Conservation (phyloP, 768 basidiomycete genomes). For the Suillus weaverae region DNA sequence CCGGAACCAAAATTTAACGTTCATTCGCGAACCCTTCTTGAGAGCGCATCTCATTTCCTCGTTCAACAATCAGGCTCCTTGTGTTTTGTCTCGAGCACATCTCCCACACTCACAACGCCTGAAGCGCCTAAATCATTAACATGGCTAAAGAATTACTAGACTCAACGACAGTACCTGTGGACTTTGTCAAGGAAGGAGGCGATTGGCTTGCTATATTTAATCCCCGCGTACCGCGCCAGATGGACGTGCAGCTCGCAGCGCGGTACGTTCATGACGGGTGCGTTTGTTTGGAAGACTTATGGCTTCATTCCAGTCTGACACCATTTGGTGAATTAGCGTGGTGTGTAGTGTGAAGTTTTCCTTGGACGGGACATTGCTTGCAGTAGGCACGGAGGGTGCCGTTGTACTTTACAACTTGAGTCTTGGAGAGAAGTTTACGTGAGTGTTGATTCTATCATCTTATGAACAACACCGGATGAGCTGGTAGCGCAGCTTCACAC, state of each 20-base stretch:
- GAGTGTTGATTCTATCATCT: conserved; percentile 7
- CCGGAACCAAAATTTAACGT: not conserved
- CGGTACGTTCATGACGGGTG: conserved; percentile 4
- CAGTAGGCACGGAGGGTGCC: conserved; percentile 57
- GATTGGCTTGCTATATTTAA: conserved; percentile 94
- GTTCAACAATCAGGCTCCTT: not conserved
- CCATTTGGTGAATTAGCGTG: conserved; percentile 43
- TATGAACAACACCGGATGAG: not conserved
- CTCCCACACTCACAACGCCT: not conserved
- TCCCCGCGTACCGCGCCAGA: conserved; percentile 69
- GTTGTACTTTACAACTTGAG: conserved; percentile 29
- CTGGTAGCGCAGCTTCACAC: not conserved
- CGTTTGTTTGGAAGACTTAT: conserved; percentile 4
- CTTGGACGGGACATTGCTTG: conserved; percentile 88
- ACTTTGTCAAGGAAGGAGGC: conserved; percentile 58
- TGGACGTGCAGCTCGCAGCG: conserved; percentile 64
- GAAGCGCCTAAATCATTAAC: not conserved
- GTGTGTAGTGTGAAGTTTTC: conserved; percentile 94
- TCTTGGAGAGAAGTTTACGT: conserved; percentile 30
- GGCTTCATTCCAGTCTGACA: not conserved
- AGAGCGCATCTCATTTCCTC: not conserved
- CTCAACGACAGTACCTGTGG: conserved; percentile 27
- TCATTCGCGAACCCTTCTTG: not conserved
- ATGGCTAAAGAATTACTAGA: conserved; percentile 19
- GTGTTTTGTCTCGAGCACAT: not conserved